A percentile compares a stretch with the other conserved stretches of the same genome.
phyloP scores from a whole-genome alignment of 2,329 filamentous ascomycete species.

The Penicillium polonicum region DNA sequence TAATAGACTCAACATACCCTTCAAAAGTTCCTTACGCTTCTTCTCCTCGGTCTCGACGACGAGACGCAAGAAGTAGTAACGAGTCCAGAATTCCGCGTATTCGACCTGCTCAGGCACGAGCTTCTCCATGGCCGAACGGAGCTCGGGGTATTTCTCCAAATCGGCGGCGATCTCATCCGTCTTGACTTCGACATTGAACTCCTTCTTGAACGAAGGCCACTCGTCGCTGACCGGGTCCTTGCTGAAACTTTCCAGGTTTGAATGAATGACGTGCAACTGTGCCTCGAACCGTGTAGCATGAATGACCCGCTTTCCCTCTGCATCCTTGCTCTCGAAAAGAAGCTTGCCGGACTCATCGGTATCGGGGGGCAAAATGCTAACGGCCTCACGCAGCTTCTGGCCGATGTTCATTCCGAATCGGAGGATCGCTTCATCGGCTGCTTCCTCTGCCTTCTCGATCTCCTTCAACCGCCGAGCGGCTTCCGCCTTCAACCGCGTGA shows the following conservation, averaged over 20 bases:
- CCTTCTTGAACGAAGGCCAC: slow-evolving; percentile 69
- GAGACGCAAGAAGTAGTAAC: slow-evolving; percentile 92
- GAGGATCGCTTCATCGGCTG: slow-evolving; percentile 89
- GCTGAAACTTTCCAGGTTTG: slow-evolving; percentile 74
- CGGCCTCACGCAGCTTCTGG: slow-evolving; percentile 85
- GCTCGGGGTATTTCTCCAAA: slow-evolving; percentile 79
- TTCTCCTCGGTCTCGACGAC: slow-evolving; percentile 92
- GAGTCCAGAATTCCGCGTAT: slow-evolving; percentile 85
- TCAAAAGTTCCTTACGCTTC: slow-evolving; percentile 81
- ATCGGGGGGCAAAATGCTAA: slow-evolving; percentile 76
- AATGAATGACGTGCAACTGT: slow-evolving; percentile 93
- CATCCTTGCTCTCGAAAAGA: slow-evolving; percentile 91
- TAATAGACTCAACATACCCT: slow-evolving; percentile 61
- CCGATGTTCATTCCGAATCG: slow-evolving; percentile 87
- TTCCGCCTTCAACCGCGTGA: slow-evolving; percentile 72
- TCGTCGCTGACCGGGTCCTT: slow-evolving; percentile 75
- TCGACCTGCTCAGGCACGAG: slow-evolving; percentile 90
- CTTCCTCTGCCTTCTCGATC: slow-evolving; percentile 88
- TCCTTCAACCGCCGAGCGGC: slow-evolving; percentile 83
- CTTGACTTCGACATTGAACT: slow-evolving; percentile 78
- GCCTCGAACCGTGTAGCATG: slow-evolving; percentile 94
- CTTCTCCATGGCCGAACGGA: slow-evolving; percentile 88
- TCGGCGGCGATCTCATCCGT: slow-evolving; percentile 80
- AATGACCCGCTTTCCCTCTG: slow-evolving; percentile 84
- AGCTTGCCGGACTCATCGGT: slow-evolving; percentile 58